A percentile compares a stretch with the other conserved stretches of the same genome.
Evolutionary conservation across 1,284 basidiomycete species (phyloP).

Genomic region (Inonotus obliquus): DNA sequence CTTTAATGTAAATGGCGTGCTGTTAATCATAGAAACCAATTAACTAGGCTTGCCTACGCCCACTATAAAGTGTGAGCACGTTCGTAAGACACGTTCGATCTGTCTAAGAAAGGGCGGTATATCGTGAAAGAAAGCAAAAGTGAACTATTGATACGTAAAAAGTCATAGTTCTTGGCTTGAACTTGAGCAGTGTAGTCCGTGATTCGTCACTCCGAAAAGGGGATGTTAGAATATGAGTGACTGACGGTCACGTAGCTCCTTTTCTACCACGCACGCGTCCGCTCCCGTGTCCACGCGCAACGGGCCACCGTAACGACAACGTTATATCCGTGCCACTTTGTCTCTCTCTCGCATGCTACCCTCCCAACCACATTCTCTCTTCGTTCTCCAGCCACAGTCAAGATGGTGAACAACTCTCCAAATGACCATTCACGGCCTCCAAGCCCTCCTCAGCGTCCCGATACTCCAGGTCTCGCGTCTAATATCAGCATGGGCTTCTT

Average conservation of each 20-base stretch:
- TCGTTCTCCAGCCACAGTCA: neutral
- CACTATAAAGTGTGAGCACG: neutral
- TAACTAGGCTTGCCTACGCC: neutral
- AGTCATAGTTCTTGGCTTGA: too few relatives aligned
- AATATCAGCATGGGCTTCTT: conserved; percentile 37
- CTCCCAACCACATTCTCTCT: neutral
- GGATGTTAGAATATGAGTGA: too few relatives aligned
- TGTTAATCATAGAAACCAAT: neutral
- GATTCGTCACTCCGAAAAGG: too few relatives aligned
- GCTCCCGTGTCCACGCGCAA: neutral
- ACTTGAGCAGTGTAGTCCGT: too few relatives aligned
- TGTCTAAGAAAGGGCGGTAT: neutral
- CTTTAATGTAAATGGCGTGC: conserved; percentile 63
- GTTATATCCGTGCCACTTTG: neutral
- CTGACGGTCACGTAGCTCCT: neutral
- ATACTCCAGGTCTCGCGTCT: conserved; percentile 5
- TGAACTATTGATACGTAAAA: too few relatives aligned
- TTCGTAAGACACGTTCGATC: neutral
- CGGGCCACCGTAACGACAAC: neutral
- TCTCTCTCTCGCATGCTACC: neutral
- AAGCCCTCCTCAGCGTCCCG: conserved; percentile 12
- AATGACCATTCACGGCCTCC: conserved; percentile 17
- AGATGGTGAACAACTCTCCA: conserved; percentile 11
- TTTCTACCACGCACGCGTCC: neutral
- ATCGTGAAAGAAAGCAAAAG: neutral